Evolutionary conservation across 805 yeast species (phyloP).

Genomic region (Danielia oregonensis): DNA sequence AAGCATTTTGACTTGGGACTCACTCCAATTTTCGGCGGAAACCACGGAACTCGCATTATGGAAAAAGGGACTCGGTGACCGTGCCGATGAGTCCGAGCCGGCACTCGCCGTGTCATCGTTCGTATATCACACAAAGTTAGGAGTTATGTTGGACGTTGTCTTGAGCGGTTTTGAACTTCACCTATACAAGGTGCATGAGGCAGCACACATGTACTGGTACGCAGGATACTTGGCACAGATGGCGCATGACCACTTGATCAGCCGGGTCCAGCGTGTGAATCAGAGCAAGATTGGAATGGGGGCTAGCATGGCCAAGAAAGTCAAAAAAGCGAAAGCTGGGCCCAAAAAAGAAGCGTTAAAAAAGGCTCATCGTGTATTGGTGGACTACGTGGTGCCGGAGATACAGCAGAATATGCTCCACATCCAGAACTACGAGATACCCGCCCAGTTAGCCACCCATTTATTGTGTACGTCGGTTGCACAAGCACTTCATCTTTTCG

Average conservation of each 20-base stretch:
- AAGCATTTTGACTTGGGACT: slow-evolving; percentile 65
- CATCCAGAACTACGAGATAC: slow-evolving; percentile 19
- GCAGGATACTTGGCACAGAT: slow-evolving; percentile 44
- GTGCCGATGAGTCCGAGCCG: slow-evolving; percentile 26
- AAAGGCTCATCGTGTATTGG: slow-evolving; percentile 26
- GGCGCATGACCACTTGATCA: slow-evolving; percentile 40
- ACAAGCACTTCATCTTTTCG: slow-evolving; percentile 7
- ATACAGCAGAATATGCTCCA: slow-evolving; percentile 25
- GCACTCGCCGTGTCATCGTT: slow-evolving; percentile 69
- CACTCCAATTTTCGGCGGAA: slow-evolving; percentile 74
- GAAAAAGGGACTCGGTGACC: slow-evolving; percentile 36
- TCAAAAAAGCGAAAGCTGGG: slow-evolving; percentile 35
- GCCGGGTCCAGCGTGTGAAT: slow-evolving; percentile 32
- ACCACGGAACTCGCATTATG: slow-evolving; percentile 49
- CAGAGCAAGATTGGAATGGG: slow-evolving; percentile 13
- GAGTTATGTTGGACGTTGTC: slow-evolving; percentile 67
- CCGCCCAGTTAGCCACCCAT: slow-evolving; percentile 15
- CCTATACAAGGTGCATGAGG: slow-evolving; percentile 69
- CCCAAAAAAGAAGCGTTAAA: slow-evolving; percentile 42
- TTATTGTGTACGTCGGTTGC: slow-evolving; percentile 19
- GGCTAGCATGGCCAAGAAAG: slow-evolving; percentile 19
- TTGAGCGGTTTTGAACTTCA: slow-evolving; percentile 74
- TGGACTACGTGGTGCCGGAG: slow-evolving; percentile 32
- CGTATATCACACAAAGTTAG: slow-evolving; percentile 62
- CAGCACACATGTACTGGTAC: slow-evolving; percentile 66